phyloP scores from a whole-genome alignment of 1,284 basidiomycete species.

The Sphagnurus paluster region DNA sequence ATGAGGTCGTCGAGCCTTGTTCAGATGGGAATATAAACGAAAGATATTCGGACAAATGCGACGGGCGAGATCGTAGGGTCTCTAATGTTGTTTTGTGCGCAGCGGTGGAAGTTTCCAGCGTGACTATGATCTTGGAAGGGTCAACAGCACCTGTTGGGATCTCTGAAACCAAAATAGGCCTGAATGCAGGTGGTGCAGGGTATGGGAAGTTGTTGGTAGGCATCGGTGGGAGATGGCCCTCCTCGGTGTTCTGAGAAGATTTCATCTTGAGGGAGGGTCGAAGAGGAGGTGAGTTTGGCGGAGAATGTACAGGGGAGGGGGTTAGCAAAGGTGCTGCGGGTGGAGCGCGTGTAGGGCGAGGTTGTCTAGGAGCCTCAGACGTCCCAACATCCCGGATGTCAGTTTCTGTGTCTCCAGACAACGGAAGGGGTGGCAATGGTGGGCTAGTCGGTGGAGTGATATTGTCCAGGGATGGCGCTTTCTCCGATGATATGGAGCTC shows the following conservation, averaged over 20 bases:
- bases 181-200: constrained; percentile 50
- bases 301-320: no score
- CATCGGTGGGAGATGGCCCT: constrained; percentile 39
- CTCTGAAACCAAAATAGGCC: constrained; percentile 64
- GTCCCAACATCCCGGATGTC: constrained; percentile 26
- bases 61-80: constrained; percentile 67
- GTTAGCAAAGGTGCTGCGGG: constrained; percentile 32
- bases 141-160: constrained; percentile 48
- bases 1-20: constrained; percentile 43
- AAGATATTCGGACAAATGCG: constrained; percentile 61
- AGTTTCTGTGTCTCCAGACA: constrained; percentile 31
- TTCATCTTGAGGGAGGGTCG: constrained; percentile 46
- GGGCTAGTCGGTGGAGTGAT: constrained; percentile 44
- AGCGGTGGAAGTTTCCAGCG: constrained; percentile 67
- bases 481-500: constrained; percentile 14
- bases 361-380: constrained; percentile 22
- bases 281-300: constrained; percentile 25
- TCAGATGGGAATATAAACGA: constrained; percentile 43
- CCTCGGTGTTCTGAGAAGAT: constrained; percentile 35
- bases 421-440: constrained; percentile 53
- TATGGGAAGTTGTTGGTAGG: constrained; percentile 36
- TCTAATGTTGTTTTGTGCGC: constrained; percentile 63
- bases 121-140: constrained; percentile 62
- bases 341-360: constrained; percentile 38
- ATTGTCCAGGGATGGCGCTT: constrained; percentile 16